Base-by-base conservation (phyloP, 768 basidiomycete species). In the Kwoniella shandongensis region DNA sequence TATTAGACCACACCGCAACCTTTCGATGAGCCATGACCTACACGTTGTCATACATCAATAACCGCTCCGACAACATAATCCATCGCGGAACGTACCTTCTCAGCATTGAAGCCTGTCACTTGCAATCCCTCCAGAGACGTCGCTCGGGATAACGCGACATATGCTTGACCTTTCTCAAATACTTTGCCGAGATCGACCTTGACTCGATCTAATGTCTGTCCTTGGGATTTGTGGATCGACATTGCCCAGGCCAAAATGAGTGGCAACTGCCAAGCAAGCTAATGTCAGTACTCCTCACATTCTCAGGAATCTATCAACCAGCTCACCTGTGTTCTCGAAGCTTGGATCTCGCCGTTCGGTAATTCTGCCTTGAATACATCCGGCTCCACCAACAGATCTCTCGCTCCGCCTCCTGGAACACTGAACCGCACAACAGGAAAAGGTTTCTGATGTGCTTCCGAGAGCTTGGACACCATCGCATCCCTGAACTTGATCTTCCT, bases 211-310 rank as follows among this genome's bases (percentile, higher is more conserved):
- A 99, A 80, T 0, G 96, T 98, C 76, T 98, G 96, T 10, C 96
- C 96, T 76, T 99, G 96, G 11, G 88, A 89, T 74, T 99, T 99
- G 77, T 99, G 96, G 61, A 98, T 98, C 44, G 88, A 89, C 90
- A 97, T 94, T 0, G 94, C 93, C 94, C 93, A 98, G 0, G 93
- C 83, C 36, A 94, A 81, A 57, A 96, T 92, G 23, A 97, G 74
- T 0, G 90, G 91, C 1, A 94, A 75, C 89, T 93, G 20, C 15
- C 25, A 13, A 38, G 38, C 56, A 36, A 57, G 61, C 53, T 53
- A 13, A 20, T 5, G n/a, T n/a, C 12, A 3, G 17, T 13, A 39
- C 7, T 35, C 45, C 15, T n/a, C 41, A 50, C 39, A 7, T 23
- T 50, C 20, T n/a, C 12, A 44, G 13, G 17, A 22, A 17, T 6